Evolutionary conservation across 345 rosid species (phyloP).

Genomic region (Camelina laxa): DNA sequence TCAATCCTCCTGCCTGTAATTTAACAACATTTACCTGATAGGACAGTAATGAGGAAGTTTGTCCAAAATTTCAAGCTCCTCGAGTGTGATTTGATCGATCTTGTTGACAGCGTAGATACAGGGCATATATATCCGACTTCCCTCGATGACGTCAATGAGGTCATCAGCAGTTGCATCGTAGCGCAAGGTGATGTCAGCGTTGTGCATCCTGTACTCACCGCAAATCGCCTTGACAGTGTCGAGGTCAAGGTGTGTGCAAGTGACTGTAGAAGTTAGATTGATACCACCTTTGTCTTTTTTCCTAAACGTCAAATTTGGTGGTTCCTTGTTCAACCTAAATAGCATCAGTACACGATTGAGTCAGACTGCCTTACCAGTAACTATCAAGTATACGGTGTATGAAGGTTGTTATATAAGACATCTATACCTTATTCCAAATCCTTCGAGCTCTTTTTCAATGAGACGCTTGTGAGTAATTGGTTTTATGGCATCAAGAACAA

Average conservation of each 20-base stretch:
- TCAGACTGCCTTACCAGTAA: constrained; percentile 11
- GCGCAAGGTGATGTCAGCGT: constrained; percentile 93
- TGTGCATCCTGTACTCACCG: constrained; percentile 93
- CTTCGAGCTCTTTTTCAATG: constrained; percentile 98
- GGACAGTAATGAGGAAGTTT: constrained; percentile 99
- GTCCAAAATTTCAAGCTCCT: constrained; percentile 96
- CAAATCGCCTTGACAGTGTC: constrained; percentile 98
- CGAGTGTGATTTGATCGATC: constrained; percentile 94
- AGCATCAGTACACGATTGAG: constrained; percentile 23
- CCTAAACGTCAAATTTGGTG: constrained; percentile 95
- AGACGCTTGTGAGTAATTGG: constrained; percentile 99
- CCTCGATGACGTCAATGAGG: constrained; percentile 97
- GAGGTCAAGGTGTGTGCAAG: constrained; percentile 86
- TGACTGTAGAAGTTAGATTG: constrained; percentile 82
- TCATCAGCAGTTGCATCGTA: constrained; percentile 99
- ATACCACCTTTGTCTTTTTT: constrained; percentile 99
- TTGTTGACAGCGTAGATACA: constrained; percentile 95
- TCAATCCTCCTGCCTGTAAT: background rate
- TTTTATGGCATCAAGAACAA: constrained; percentile 97
- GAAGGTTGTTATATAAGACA: constrained; percentile 4
- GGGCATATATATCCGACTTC: constrained; percentile 96
- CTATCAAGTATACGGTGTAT: background rate
- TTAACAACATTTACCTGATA: constrained; percentile 60
- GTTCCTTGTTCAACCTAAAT: constrained; percentile 95
- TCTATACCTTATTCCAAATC: constrained; percentile 97